Evolutionary conservation across 768 basidiomycete species (phyloP).

Genomic region (Termitomyces sp.): DNA sequence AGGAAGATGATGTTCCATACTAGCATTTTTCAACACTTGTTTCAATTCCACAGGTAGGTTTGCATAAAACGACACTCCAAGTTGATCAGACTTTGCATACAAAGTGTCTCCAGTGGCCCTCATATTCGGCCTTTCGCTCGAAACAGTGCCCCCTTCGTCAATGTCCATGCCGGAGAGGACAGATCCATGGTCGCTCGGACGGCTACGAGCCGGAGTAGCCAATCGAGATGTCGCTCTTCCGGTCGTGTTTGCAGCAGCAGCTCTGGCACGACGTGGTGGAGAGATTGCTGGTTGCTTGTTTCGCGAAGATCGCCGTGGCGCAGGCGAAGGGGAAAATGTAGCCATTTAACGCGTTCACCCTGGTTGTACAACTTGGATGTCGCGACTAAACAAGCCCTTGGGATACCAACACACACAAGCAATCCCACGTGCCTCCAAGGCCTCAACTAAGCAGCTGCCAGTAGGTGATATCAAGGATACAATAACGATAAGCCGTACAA

Average conservation of each 20-base stretch:
- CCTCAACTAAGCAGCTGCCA: too few species aligned
- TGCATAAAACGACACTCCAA: constrained; percentile 64
- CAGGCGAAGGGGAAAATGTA: constrained; percentile 58
- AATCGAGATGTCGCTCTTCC: constrained; percentile 35
- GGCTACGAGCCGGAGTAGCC: constrained; percentile 32
- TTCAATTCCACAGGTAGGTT: constrained; percentile 70
- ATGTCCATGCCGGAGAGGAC: constrained; percentile 62
- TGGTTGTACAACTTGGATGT: too few species aligned
- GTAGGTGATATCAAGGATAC: constrained; percentile 6
- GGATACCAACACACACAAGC: constrained; percentile 6
- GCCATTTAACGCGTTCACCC: constrained; percentile 41
- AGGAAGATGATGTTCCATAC: constrained; percentile 30
- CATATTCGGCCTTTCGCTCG: constrained; percentile 31
- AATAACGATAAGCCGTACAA: constrained; percentile 14
- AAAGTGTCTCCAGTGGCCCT: constrained; percentile 37
- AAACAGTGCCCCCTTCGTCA: constrained; percentile 45
- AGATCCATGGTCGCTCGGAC: constrained; percentile 35
- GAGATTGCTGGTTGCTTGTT: constrained; percentile 23
- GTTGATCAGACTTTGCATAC: constrained; percentile 73
- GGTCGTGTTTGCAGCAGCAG: constrained; percentile 17
- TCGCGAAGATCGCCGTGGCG: constrained; percentile 51
- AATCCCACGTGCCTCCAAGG: neutral
- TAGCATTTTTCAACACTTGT: constrained; percentile 64
- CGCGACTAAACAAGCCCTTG: neutral
- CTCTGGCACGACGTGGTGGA: constrained; percentile 22